Evolutionary conservation across 768 basidiomycete species (phyloP), one percentile per base, ranked within the genome.

Genomic region (Punctularia strigosozonata): DNA sequence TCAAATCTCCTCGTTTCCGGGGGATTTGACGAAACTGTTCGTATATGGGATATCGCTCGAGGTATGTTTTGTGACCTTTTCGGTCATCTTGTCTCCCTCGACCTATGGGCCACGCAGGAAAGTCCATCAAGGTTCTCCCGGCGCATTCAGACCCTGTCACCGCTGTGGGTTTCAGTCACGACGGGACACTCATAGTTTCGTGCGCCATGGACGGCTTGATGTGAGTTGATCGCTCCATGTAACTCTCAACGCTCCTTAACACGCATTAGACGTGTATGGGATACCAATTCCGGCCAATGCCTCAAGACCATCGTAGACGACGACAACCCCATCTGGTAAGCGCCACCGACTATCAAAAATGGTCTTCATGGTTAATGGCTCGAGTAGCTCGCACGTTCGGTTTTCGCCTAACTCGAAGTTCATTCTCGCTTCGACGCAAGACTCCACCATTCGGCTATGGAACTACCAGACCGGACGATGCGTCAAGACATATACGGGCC

Each of bases 211-310:
- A 99, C 57, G 95, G 94, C 4, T 61, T 98, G 31, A 94, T 98
- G 95, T 97, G 46, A 59, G 81, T 61, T 6, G 4, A 18, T 40
- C 31, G 23, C 32, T 22, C 21, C 26, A 5, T n/a, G n/a, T n/a
- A n/a, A n/a, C n/a, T n/a, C n/a, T n/a, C n/a, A n/a, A n/a, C n/a
- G n/a, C n/a, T n/a, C n/a, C n/a, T n/a, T n/a, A n/a, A n/a, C n/a
- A n/a, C n/a, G n/a, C n/a, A n/a, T n/a, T n/a, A 99, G 94, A 54
- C 92, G 95, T 41, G 77, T 98, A 43, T 99, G 95, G 95, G 94
- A 99, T 53, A 80, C 88, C 0, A 80, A 91, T 40, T 94, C 92
- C 3, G 95, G 94, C 2, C 95, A 99, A 60, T 99, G 95, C 59
- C 67, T 99, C 36, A 98, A 95, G 59, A 98, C 95, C 2, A 60